A percentile compares a stretch with the other conserved stretches of the same genome.
phyloP scores from a whole-genome alignment of 1,284 basidiomycete species.

The Cryptococcus sp. region DNA sequence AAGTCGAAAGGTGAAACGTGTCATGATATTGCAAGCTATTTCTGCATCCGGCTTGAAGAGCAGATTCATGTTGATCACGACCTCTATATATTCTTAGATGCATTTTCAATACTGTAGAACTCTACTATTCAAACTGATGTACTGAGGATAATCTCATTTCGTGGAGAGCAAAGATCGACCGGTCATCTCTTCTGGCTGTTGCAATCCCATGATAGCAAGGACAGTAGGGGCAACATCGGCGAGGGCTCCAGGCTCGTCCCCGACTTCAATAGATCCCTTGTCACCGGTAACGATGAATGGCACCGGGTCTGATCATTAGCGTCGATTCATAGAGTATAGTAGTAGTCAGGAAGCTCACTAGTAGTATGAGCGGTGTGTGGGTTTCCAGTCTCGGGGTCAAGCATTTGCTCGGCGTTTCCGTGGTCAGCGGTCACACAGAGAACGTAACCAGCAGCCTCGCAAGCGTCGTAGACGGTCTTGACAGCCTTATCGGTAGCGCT shows the following conservation, averaged over 20 bases:
- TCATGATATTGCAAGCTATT: no score
- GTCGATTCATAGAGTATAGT: neutral
- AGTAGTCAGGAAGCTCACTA: constrained; percentile 21
- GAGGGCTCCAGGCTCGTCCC: constrained; percentile 61
- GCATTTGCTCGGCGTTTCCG: constrained; percentile 80
- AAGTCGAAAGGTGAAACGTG: no score
- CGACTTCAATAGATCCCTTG: constrained; percentile 54
- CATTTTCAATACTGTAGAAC: no score
- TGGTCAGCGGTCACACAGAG: constrained; percentile 86
- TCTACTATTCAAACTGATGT: no score
- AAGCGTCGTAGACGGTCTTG: constrained; percentile 75
- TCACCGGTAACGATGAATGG: constrained; percentile 70
- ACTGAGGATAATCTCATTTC: constrained; percentile 13
- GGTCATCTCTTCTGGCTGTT: constrained; percentile 55
- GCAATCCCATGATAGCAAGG: constrained; percentile 62
- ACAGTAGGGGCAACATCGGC: constrained; percentile 85
- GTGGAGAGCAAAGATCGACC: constrained; percentile 55
- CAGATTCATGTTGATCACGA: no score
- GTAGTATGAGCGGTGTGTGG: constrained; percentile 59
- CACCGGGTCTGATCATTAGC: constrained; percentile 60
- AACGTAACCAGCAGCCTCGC: constrained; percentile 75
- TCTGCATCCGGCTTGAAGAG: no score
- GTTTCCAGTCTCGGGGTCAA: constrained; percentile 71
- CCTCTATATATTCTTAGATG: no score
- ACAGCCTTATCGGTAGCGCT: constrained; percentile 77